Base-by-base conservation (phyloP, 768 basidiomycete species). In the Macrolepiota fuliginosa region DNA sequence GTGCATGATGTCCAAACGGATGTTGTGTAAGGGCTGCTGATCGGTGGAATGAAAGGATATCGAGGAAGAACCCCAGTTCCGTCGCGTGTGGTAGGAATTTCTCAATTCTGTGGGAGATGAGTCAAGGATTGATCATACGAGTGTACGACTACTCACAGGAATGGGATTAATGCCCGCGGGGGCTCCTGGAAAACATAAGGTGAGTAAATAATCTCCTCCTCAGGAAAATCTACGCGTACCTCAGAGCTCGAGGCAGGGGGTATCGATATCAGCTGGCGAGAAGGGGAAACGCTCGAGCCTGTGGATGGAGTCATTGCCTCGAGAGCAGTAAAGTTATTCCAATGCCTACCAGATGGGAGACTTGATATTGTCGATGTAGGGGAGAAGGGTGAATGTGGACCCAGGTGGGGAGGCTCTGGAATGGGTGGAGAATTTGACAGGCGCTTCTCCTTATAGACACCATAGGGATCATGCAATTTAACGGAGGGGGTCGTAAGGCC, bases 61-160 rank as follows among this genome's bases (percentile, higher is more conserved):
- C 72, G 58, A 92, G 81, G 71, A 91, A 92, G 67, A 91, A 85
- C 4, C 88, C 88, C 61, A 90, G 79, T 65, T 85, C 80, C 37
- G 76, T 69, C 0, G 82, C 79, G 65, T 89, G 79, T 15, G 81
- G 82, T 11, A 86, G 69, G 67, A 93, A 86, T 27, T 75, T 75
- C 66, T 86, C 82, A 3, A 88, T 69, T 39, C 88, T 90, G 64
- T 37, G 55, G 47, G 45, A 19, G 13, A 57, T 45, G 57, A 24
- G 39, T 65, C 49, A 61, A 54, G 60, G 60, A 39, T 25, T 32
- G 24, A 54, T 32, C 19, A 4, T 9, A 49, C 19, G 32, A 35
- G 58, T 11, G n/a, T 13, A 25, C 3, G 39, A 29, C 24, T 46
- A 47, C 74, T 68, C 68, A 79, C 79, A 78, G 70, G 60, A 68